These are phyloP conservation scores for Talaromyces rugulosus DNA, from an alignment of 2,329 filamentous ascomycete species.

Conservation along the genomic window DNA sequence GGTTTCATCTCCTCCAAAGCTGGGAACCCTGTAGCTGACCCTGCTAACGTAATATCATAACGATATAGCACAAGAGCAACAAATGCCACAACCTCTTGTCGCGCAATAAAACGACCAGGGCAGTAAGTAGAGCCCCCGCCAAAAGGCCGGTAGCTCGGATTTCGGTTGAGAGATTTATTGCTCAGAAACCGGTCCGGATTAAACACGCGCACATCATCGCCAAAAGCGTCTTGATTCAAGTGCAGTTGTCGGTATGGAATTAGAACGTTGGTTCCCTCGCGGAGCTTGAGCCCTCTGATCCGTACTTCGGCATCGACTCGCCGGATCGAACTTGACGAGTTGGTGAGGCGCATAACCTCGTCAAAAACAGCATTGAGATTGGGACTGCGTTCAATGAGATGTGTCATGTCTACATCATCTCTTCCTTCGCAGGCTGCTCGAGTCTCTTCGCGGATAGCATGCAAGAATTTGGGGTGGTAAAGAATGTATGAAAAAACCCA, in stretches of 20 bases:
- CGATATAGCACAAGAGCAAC: slow-evolving; percentile 1
- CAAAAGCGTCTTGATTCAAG: not conserved
- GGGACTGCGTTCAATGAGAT: not conserved
- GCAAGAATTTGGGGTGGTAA: not conserved
- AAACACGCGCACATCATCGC: not conserved
- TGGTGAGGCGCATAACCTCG: not conserved
- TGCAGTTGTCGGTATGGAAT: slow-evolving; percentile 3
- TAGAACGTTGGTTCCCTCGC: not conserved
- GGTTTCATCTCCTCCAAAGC: not conserved
- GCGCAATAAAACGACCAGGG: not conserved
- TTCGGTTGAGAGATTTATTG: not conserved
- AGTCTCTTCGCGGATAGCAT: not conserved
- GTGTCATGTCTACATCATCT: not conserved
- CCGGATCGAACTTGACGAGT: not conserved
- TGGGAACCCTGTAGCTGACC: not conserved
- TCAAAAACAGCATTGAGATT: not conserved
- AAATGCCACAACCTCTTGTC: not conserved
- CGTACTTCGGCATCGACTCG: not conserved
- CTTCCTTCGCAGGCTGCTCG: not conserved
- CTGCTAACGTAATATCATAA: not conserved
- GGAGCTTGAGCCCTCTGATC: not conserved
- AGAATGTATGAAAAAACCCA: not conserved
- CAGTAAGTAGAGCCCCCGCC: not conserved
- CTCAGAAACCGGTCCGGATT: not conserved
- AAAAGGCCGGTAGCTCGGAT: not conserved